Evolutionary conservation across 768 basidiomycete species (phyloP), one percentile per base, ranked within the genome.

Genomic region (Tylopilus sp.): DNA sequence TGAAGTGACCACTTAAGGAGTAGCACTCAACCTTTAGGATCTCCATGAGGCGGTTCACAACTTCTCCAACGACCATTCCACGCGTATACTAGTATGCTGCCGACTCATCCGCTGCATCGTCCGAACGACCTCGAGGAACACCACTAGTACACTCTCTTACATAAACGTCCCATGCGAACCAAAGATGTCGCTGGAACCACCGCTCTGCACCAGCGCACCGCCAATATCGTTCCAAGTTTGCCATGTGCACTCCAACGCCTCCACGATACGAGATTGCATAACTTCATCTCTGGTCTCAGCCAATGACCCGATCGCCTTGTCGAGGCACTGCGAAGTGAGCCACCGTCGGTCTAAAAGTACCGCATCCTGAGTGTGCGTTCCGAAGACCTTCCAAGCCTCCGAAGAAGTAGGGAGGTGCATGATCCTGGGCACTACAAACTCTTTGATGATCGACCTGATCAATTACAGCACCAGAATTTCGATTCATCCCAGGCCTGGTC

Each of bases 111-210:
- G 72, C 62, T 89, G 72, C 44, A 82, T 78, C 55, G 80, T 78
- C 54, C 80, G 78, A 33, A 92, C 76, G 33, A 88, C 83, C 52
- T 87, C 85, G 25, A 94, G 80, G 56, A 87, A 86, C 1, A 87
- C 87, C 21, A 92, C 81, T 33, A n/a, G n/a, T n/a, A 98, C 75
- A 60, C 87, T 90, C 61, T 95, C 92, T 63, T 98, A 95, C 34
- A 70, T 65, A 37, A 62, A 57, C 38, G 56, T 45, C 1, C 63
- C 52, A 10, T 58, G 38, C 17, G 45, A 45, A 24, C 55, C 42
- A 0, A 55, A 36, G 0, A 28, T 54, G 14, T 65, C 58, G 26
- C 51, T 17, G 2, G 24, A 38, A 16, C 43, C 36, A 4, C 51
- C 38, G 12, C 64, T 70, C 25, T 71, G 66, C 34, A 79, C 60